Conservation (phyloP, 2,329 filamentous ascomycete species). For the Sclerotinia subarctica region DNA sequence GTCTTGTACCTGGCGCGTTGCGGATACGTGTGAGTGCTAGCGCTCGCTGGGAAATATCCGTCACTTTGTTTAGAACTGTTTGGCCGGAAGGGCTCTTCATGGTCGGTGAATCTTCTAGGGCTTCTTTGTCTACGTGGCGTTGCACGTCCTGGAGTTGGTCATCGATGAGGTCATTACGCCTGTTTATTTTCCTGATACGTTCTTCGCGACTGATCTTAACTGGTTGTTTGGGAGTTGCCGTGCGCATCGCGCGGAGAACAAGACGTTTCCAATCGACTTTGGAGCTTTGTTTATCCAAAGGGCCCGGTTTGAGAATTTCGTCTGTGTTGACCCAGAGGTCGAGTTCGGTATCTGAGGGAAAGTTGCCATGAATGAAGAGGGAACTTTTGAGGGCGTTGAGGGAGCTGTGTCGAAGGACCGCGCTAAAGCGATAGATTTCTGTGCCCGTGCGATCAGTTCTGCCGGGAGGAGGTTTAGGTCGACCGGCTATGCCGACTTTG, state of each 20-base stretch:
- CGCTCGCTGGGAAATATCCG: background rate
- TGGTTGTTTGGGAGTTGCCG: background rate
- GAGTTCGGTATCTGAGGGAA: constrained; percentile 23
- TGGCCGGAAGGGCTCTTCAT: background rate
- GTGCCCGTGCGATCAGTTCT: constrained; percentile 11
- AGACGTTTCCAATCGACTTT: constrained; percentile 10
- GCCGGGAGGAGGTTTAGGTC: background rate
- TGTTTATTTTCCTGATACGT: background rate
- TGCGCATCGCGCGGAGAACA: constrained; percentile 6
- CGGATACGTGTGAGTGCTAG: constrained; percentile 6
- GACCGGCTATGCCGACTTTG: constrained; percentile 4
- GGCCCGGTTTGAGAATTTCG: background rate
- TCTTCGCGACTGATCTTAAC: constrained; percentile 2
- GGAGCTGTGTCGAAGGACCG: constrained; percentile 9
- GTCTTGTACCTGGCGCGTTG: background rate
- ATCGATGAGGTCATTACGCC: background rate
- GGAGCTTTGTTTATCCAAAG: background rate
- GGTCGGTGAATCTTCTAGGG: background rate
- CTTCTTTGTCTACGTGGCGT: background rate
- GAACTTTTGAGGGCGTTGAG: constrained; percentile 22
- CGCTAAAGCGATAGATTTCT: constrained; percentile 24
- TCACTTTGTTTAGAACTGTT: constrained; percentile 2
- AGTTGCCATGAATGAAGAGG: constrained; percentile 20
- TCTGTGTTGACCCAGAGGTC: constrained; percentile 20
- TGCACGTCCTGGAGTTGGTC: background rate